Percentiles rank a stretch among this genome's conserved stretches.
Conservation (phyloP, 331 rosid species). For the Pyracantha coccinea region DNA sequence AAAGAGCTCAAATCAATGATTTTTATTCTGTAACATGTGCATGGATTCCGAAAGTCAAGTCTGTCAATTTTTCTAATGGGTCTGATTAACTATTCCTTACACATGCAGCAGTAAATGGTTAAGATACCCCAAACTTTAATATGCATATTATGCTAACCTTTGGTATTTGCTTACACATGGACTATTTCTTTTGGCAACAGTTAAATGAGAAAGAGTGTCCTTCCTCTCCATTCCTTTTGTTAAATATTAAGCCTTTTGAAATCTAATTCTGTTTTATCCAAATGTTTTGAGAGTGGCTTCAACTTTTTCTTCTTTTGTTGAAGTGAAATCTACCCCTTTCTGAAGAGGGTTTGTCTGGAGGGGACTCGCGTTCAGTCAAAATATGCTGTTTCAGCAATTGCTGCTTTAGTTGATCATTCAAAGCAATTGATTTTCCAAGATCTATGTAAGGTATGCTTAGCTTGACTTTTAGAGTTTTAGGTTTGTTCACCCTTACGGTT, state of each 20-base stretch:
- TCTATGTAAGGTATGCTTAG: constrained; percentile 50
- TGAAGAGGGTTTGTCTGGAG: constrained; percentile 52
- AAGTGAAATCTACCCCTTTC: constrained; percentile 72
- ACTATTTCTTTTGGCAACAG: not conserved
- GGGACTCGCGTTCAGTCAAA: constrained; percentile 86
- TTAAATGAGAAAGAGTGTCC: not conserved
- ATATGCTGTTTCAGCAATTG: constrained; percentile 63
- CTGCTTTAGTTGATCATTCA: constrained; percentile 37
- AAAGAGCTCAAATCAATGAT: not conserved
- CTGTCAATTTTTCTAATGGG: not conserved
- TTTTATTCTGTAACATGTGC: not conserved
- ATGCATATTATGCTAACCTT: not conserved
- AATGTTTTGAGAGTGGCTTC: not conserved
- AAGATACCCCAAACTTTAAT: not conserved
- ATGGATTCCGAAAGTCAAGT: not conserved
- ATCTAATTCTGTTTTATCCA: not conserved
- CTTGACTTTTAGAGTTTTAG: not conserved
- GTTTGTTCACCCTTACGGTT: not conserved
- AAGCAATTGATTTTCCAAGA: constrained; percentile 38
- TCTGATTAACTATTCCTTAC: not conserved
- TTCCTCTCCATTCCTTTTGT: not conserved
- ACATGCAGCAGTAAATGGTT: not conserved
- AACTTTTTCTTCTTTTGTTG: constrained; percentile 5
- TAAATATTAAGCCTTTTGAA: not conserved
- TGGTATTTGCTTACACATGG: not conserved